Conservation (phyloP, 148 eudicot species). For the Spergularia bocconei region DNA sequence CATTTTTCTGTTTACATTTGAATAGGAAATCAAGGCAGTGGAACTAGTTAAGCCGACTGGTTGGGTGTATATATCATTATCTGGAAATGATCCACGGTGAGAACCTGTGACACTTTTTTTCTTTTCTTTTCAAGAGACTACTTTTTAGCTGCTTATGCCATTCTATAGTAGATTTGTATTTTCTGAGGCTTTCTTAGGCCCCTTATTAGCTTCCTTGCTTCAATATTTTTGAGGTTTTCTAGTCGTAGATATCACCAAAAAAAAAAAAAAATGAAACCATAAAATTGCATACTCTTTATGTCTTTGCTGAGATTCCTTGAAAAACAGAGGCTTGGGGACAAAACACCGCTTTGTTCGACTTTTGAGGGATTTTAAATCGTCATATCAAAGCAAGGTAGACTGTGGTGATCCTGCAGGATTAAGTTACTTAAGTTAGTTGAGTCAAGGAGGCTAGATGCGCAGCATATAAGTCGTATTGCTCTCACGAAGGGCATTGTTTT, state of each 20-base stretch:
- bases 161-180: neutral
- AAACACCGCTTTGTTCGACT: too few species aligned
- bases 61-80: constrained; percentile 79
- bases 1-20: neutral
- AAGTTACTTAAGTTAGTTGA: too few species aligned
- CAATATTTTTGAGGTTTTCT: neutral
- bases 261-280: neutral
- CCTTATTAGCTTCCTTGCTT: neutral
- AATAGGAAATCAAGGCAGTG: constrained; percentile 71
- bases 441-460: too few species aligned
- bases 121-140: neutral
- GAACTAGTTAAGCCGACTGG: constrained; percentile 70
- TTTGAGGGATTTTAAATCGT: neutral
- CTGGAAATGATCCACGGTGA: constrained; percentile 89
- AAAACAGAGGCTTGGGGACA: neutral
- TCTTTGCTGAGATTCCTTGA: neutral
- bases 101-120: constrained; percentile 1
- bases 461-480: too few species aligned
- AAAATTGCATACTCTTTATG: neutral
- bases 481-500: too few species aligned
- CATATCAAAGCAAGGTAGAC: neutral
- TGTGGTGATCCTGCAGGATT: neutral
- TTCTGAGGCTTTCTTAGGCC: too few species aligned
- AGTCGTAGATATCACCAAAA: neutral
- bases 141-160: neutral